A percentile compares a stretch with the other conserved stretches of the same genome.
Conservation (phyloP, 2,329 filamentous ascomycete genomes). For the Cladobotryum mycophilum region DNA sequence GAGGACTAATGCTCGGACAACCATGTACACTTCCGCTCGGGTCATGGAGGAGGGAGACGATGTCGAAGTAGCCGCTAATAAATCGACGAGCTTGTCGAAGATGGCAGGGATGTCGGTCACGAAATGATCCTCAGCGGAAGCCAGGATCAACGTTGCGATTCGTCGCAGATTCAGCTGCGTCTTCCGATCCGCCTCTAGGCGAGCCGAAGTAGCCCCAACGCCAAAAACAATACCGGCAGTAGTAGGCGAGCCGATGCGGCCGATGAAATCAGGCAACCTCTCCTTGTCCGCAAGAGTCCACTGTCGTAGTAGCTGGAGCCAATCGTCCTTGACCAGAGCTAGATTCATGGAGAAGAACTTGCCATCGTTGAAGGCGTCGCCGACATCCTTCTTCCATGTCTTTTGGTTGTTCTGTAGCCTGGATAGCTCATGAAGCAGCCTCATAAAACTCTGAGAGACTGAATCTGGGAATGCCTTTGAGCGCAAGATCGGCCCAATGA, state of each 20-base stretch:
- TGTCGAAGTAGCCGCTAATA: conserved; percentile 73
- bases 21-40: conserved; percentile 81
- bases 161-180: conserved; percentile 85
- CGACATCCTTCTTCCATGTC: conserved; percentile 85
- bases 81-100: conserved; percentile 78
- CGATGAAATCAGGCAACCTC: conserved; percentile 71
- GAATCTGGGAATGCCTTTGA: conserved; percentile 85
- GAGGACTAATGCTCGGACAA: conserved; percentile 74
- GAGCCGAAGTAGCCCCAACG: conserved; percentile 89
- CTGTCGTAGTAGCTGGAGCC: conserved; percentile 78
- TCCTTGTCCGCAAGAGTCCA: conserved; percentile 87
- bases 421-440: conserved; percentile 69
- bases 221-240: conserved; percentile 97
- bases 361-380: conserved; percentile 84
- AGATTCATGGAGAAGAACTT: conserved; percentile 73
- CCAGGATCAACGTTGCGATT: conserved; percentile 71
- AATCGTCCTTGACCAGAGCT: conserved; percentile 61
- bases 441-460: conserved; percentile 63
- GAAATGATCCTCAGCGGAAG: conserved; percentile 71
- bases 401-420: conserved; percentile 77
- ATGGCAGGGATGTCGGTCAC: conserved; percentile 67
- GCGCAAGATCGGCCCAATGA: conserved; percentile 75
- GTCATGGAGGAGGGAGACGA: conserved; percentile 90
- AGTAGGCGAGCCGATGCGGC: conserved; percentile 73
- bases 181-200: conserved; percentile 90